Evolutionary conservation across 306 rosid species (phyloP).

Genomic region (Quercus bicolor): DNA sequence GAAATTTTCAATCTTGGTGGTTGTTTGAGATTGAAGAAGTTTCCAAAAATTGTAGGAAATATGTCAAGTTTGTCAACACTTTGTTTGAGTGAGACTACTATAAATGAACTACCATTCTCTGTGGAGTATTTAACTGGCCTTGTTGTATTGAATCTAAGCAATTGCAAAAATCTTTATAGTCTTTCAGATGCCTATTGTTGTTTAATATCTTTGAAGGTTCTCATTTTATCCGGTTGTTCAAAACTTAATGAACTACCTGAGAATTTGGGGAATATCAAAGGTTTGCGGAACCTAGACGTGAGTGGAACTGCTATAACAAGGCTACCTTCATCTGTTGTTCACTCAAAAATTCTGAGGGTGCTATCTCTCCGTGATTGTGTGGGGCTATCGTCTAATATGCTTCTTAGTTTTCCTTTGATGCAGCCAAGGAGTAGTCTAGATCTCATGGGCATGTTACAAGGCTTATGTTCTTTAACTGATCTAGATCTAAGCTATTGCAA

Average conservation of each 20-base stretch:
- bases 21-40: background rate
- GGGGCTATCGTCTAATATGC: too few relatives aligned
- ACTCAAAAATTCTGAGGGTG: too few relatives aligned
- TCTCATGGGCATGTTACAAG: background rate
- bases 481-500: too few relatives aligned
- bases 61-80: background rate
- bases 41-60: too few relatives aligned
- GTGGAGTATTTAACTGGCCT: background rate
- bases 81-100: background rate
- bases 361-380: too few relatives aligned
- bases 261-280: too few relatives aligned
- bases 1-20: constrained; percentile 2
- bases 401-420: too few relatives aligned
- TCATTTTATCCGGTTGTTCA: background rate
- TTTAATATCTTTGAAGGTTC: background rate
- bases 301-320: too few relatives aligned
- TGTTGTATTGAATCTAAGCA: too few relatives aligned
- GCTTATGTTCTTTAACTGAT: too few relatives aligned
- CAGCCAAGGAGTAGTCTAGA: too few relatives aligned
- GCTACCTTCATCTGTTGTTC: too few relatives aligned
- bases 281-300: accelerated
- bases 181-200: background rate
- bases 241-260: background rate
- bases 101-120: background rate
- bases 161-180: background rate